Evolutionary conservation across 2,329 filamentous ascomycete species (phyloP), one percentile per base, ranked within the genome.

Genomic region (Proliferodiscus dingleyae): DNA sequence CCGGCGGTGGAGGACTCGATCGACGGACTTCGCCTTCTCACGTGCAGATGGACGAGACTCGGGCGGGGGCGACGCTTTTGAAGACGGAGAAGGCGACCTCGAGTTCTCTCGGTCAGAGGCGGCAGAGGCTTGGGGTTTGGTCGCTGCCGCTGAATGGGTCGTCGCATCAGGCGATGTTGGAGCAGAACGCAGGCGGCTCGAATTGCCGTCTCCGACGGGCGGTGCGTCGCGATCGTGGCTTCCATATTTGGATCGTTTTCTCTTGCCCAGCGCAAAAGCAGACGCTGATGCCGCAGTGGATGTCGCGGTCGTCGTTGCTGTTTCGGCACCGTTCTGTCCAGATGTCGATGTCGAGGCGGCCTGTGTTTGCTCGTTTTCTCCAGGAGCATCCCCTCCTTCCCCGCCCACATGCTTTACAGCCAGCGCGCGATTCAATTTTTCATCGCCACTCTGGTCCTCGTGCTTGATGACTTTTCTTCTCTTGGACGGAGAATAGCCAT

Each of bases 401-500:
- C 28, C 40, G 3, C 13, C 21, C 39, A 26, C 24, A 39, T 37
- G 46, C 28, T 28, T 45, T 34, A 51, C 37, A 11, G 52, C 49
- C 9, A 53, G 42, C 15, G 50, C 53, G 41, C 52, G 50, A 33
- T 37, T 50, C 32, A 58, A 54, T 32, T 66, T 68, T 50, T 80
- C 78, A 45, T 73, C 71, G 46, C 81, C 79, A 56, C 74, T 78
- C 58, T 71, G 75, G 59, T 82, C 78, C 61, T 84, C 81, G 53
- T 83, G 78, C 61, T 82, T 83, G 58, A 77, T 74, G 37, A 55
- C 50, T 65, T 83, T 83, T 48, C 78, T 74, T 47, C 71, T 70
- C 64, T 83, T 83, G 48, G 78, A 77, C 1, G 79, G 80, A 19
- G 80, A 83, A 57, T 79, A 70, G 30, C 78, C 78, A 61, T 83